A percentile compares a stretch with the other conserved stretches of the same genome.
These are phyloP conservation scores for Periglandula ipomoeae DNA, from an alignment of 2,329 filamentous ascomycete genomes.

Conservation along the genomic window DNA sequence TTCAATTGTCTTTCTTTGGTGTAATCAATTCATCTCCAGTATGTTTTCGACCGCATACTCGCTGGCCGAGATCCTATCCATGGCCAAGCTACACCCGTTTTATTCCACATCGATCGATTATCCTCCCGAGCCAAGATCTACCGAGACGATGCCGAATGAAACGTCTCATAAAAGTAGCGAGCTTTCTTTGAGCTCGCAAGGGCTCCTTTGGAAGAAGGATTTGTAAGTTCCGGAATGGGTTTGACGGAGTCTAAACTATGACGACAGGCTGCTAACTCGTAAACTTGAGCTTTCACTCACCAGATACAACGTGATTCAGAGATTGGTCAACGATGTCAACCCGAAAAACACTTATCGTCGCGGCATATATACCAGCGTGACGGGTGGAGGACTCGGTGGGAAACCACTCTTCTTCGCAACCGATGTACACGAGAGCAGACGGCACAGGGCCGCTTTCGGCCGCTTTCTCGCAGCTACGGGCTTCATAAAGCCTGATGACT, in stretches of 20 bases:
- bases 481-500: constrained; percentile 26
- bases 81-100: constrained; percentile 27
- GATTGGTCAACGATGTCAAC: constrained; percentile 25
- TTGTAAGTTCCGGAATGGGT: too few species aligned
- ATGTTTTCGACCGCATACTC: too few species aligned
- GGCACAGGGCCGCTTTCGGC: constrained; percentile 26
- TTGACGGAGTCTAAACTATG: too few species aligned
- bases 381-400: constrained; percentile 28
- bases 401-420: constrained; percentile 30
- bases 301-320: constrained; percentile 25
- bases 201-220: constrained; percentile 14
- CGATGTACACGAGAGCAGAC: constrained; percentile 30
- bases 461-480: constrained; percentile 20
- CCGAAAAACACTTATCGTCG: constrained; percentile 27
- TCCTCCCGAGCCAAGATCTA: constrained; percentile 16
- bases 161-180: constrained; percentile 2
- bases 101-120: constrained; percentile 20
- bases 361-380: constrained; percentile 28
- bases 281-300: not conserved
- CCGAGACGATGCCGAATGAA: constrained; percentile 6
- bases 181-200: constrained; percentile 6
- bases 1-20: too few species aligned
- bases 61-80: constrained; percentile 22
- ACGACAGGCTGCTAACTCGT: constrained; percentile 1
- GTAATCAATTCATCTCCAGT: too few species aligned